phyloP scores from a whole-genome alignment of 1,284 basidiomycete genomes.

The Sanghuangporus weigelae region DNA sequence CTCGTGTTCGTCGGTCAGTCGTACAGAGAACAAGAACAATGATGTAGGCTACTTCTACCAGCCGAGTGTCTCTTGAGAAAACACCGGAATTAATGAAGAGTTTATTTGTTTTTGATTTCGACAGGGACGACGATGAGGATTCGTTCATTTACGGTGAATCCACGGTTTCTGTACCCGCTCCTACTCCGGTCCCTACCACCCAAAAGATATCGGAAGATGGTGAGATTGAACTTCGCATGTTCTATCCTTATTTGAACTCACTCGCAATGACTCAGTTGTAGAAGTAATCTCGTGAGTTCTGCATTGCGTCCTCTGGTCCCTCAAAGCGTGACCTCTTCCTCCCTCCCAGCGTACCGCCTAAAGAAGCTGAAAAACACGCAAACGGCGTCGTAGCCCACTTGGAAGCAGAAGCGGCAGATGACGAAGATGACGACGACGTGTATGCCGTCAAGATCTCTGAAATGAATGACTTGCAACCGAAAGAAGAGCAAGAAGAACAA shows the following conservation, averaged over 20 bases:
- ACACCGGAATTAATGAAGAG: not conserved
- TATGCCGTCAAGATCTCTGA: not conserved
- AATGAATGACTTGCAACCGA: not conserved
- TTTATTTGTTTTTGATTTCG: not conserved
- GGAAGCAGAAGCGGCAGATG: slow-evolving; percentile 8
- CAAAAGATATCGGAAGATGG: slow-evolving; percentile 9
- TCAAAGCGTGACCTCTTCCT: not conserved
- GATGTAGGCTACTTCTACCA: not conserved
- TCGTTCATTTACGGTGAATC: slow-evolving; percentile 18
- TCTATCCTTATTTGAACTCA: not conserved
- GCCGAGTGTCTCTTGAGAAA: not conserved
- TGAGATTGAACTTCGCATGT: slow-evolving; percentile 1
- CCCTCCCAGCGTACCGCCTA: not conserved
- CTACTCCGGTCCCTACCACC: not conserved
- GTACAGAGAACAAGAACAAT: not conserved
- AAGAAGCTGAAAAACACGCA: slow-evolving; percentile 6
- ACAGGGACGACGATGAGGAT: slow-evolving; percentile 18
- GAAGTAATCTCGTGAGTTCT: slow-evolving; percentile 12
- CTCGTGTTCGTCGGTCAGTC: not conserved
- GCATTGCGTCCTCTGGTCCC: not conserved
- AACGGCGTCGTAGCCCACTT: slow-evolving; percentile 13
- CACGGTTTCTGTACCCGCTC: not conserved
- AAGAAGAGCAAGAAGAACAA: not conserved
- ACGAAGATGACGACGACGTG: not conserved
- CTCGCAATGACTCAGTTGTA: not conserved